Conservation (phyloP, 2,329 filamentous ascomycete species). For the Penicillium sp. region DNA sequence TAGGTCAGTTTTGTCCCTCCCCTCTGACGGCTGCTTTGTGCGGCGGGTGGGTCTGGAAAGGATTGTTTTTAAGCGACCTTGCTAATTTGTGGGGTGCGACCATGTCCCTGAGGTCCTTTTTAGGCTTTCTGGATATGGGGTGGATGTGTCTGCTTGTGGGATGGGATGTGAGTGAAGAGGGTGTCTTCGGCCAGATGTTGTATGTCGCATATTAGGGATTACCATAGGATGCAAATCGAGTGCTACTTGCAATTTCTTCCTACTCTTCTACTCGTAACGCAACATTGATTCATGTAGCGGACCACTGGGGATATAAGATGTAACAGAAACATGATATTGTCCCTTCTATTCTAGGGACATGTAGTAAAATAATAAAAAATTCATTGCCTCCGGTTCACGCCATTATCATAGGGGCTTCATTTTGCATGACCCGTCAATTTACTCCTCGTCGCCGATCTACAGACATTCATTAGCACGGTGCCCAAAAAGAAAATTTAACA, state of each 20-base stretch:
- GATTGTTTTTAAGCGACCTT: constrained; percentile 27
- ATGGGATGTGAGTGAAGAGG: background rate
- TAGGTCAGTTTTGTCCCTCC: constrained; percentile 43
- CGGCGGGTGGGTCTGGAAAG: constrained; percentile 19
- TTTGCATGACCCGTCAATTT: constrained; percentile 24
- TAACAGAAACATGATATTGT: constrained; percentile 6
- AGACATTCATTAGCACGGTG: constrained; percentile 31
- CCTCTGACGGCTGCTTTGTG: constrained; percentile 5
- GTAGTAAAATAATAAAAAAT: constrained; percentile 18
- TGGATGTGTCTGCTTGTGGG: background rate
- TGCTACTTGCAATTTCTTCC: background rate
- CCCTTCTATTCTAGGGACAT: constrained; percentile 14
- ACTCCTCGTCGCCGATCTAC: constrained; percentile 60
- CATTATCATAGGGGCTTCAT: constrained; percentile 27
- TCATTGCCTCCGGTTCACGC: constrained; percentile 45
- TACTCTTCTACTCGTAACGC: background rate
- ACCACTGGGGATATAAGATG: background rate
- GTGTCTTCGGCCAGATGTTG: background rate
- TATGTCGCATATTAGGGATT: background rate
- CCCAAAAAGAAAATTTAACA: background rate
- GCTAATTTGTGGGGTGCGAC: constrained; percentile 33
- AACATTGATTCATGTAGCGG: background rate
- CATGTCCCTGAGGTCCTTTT: constrained; percentile 8
- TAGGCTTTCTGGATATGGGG: constrained; percentile 10
- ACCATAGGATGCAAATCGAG: background rate